Evolutionary conservation across 768 basidiomycete species (phyloP), one percentile per base, ranked within the genome.

Genomic region (Russula olivacea): DNA sequence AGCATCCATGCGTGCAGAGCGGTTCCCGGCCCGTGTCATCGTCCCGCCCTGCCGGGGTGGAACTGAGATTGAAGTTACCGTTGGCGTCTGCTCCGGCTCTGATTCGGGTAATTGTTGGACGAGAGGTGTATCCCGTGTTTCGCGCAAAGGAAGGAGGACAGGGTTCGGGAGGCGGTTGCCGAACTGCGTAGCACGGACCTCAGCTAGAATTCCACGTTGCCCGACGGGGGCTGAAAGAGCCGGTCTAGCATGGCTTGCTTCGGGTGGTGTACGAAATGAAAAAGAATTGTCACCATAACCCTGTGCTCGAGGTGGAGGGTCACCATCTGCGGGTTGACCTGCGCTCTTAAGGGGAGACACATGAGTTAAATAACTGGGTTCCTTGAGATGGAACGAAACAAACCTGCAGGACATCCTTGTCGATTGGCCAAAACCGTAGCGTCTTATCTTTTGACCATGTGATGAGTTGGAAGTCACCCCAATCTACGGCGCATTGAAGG

Each of bases 391-490:
- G 12, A 48, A 30, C 54, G 32, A 15, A 38, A 41, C 76, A 45
- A 66, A 84, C 91, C 79, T 87, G 80, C 77, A 90, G 84, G 43
- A 80, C 80, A 38, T 88, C 86, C 1, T 77, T 73, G 58, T 85
- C 83, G 2, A 98, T 80, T 0, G 93, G 96, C 91, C 93, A 96
- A 71, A 98, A 90, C 15, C 93, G 79, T 38, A 99, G 74, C 0
- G 91, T 94, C 21, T 92, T 83, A 71, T 98, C 97, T 72, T 93
- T 95, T 1, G 92, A 91, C 87, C 87, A 88, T 3, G 87, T 88
- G 41, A 89, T 84, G 2, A 84, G 77, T 68, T 85, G 85, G 71
- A 84, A 87, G 45, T 84, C 81, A 47, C 78, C 69, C 43, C 71
- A 72, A 36, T 76, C 76, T 77, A 60, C 21, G 32, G 23, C 58